Conservation (phyloP, 768 basidiomycete species). For the Leccinum barrowsii region DNA sequence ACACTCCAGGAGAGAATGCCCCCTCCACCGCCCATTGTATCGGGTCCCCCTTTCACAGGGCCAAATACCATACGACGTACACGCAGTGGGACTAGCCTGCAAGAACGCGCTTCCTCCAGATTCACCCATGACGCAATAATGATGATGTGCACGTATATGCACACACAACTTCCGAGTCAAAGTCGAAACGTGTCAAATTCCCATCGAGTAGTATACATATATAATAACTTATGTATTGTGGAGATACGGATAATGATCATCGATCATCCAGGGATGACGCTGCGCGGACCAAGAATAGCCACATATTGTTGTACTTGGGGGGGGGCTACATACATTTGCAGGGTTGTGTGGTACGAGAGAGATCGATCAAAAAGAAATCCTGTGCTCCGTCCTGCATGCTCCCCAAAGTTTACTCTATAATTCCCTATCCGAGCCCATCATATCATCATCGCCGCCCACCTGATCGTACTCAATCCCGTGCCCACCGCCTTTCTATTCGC, state of each 20-base stretch:
- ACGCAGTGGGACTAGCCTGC: neutral
- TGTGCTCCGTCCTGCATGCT: neutral
- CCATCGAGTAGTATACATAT: neutral
- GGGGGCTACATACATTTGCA: neutral
- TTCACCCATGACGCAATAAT: neutral
- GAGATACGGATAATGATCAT: constrained; percentile 6
- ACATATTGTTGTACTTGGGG: neutral
- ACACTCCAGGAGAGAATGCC: neutral
- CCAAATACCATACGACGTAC: neutral
- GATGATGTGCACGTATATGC: neutral
- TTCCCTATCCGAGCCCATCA: constrained; percentile 2
- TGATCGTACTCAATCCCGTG: neutral
- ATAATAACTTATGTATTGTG: neutral
- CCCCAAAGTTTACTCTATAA: neutral
- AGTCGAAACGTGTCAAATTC: neutral
- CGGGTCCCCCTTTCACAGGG: neutral
- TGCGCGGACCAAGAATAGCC: constrained; percentile 5
- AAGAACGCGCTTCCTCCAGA: neutral
- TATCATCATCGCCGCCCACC: neutral
- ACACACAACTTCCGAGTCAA: neutral
- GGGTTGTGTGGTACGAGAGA: neutral
- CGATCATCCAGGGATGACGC: constrained; percentile 1
- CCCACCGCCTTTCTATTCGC: neutral
- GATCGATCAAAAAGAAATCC: constrained; percentile 3
- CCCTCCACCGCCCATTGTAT: neutral